Base-by-base conservation (phyloP, 306 rosid species). In the Begonia fuchsioides region DNA sequence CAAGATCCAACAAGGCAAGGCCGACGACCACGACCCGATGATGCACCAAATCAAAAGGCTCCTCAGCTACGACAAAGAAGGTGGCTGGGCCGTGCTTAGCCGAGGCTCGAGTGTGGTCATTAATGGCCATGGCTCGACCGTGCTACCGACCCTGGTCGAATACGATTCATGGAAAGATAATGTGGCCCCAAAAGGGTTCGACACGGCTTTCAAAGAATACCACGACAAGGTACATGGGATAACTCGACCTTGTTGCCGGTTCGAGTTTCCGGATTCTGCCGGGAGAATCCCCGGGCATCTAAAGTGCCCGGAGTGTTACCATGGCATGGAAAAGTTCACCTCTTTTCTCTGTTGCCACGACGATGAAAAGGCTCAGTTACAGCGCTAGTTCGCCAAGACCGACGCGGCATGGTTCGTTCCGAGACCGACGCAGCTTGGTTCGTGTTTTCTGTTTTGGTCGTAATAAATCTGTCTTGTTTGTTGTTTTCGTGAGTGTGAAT, bases 301-400 rank as follows among this genome's bases (percentile, higher is more conserved):
- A 44, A 49, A 47, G 17, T 58, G 62, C 54, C 54, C 54, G 10
- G 62, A 49, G 38, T 58, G 62, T 43, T 67, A 60, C 17, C 67
- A 69, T 12, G 11, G 43, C 10, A 80, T 76, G 88, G 59, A 75
- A 26, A 60, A 73, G n/a, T 69, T 72, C 9, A 70, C 78, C 17
- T 70, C 78, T 0, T 80, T 76, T 57, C 73, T 61, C 26, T 80
- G 88, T 56, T 72, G 78, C 66, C 80, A 76, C 5, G 80, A 70
- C 47, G 69, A 79, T 41, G 45, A n/a, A n/a, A n/a, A 10, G 12
- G 45, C 5, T 2, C 12, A 5, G 12, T 41, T 8, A n/a, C 45
- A 41, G 45, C 1, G 12, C 14, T 41, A 41, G 45, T 10, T 41
- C 35, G 35, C 35, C 35, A 26, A 26, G 35, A 6, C 35, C 35